A percentile compares a stretch with the other conserved stretches of the same genome.
Evolutionary conservation across 2,329 filamentous ascomycete genomes (phyloP).

Genomic region (Pseudogymnoascus sp.): DNA sequence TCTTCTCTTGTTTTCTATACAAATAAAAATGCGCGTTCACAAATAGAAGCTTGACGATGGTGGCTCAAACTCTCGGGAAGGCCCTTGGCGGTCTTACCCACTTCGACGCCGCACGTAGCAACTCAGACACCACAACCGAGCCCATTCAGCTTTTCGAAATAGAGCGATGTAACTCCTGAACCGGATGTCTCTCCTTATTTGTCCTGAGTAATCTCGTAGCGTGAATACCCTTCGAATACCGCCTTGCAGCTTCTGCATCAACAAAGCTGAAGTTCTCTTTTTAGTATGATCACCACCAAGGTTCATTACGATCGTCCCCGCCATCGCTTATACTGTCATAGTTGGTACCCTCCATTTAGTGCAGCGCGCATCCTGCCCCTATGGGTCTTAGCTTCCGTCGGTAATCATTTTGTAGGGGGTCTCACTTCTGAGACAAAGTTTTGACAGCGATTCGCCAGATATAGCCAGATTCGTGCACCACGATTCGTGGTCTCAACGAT

Average conservation of each 20-base stretch:
- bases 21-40: background rate
- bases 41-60: background rate
- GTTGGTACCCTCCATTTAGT: background rate
- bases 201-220: background rate
- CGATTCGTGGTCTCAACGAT: background rate
- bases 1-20: background rate
- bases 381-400: background rate
- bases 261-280: constrained; percentile 2
- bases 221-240: background rate
- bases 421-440: background rate
- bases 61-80: background rate
- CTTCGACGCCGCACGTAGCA: background rate
- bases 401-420: background rate
- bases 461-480: background rate
- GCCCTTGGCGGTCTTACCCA: background rate
- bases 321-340: background rate
- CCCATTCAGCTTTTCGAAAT: background rate
- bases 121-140: background rate
- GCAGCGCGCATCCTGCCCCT: background rate
- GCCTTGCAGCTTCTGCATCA: background rate
- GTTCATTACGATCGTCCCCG: background rate
- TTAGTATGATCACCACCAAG: background rate
- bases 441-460: background rate
- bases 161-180: background rate
- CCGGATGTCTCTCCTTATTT: background rate